Percentiles rank a stretch among this genome's conserved stretches.
These are phyloP conservation scores for Trichoderma koningii DNA, from an alignment of 2,329 filamentous ascomycete species.

Conservation along the genomic window DNA sequence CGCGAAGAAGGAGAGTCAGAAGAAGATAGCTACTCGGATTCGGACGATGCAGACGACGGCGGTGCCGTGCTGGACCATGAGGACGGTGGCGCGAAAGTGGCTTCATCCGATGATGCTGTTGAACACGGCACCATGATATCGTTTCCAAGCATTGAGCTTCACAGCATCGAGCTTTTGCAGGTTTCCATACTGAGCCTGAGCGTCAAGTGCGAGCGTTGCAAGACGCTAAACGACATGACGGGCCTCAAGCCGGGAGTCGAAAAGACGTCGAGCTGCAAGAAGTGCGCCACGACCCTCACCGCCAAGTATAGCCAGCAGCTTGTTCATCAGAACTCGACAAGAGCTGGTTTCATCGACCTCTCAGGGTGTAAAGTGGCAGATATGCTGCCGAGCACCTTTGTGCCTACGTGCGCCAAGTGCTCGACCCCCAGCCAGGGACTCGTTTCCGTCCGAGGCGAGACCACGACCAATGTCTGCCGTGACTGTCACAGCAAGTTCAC, in stretches of 20 bases:
- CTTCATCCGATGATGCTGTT: slow-evolving; percentile 35
- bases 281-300: slow-evolving; percentile 57
- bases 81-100: slow-evolving; percentile 5
- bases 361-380: slow-evolving; percentile 74
- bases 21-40: slow-evolving; percentile 49
- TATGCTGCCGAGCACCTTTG: slow-evolving; percentile 76
- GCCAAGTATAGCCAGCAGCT: slow-evolving; percentile 66
- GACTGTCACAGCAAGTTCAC: slow-evolving; percentile 79
- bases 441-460: slow-evolving; percentile 72
- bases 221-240: slow-evolving; percentile 68
- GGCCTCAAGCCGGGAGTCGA: slow-evolving; percentile 60
- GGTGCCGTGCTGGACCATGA: slow-evolving; percentile 45
- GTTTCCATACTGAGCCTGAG: slow-evolving; percentile 66
- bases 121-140: slow-evolving; percentile 76
- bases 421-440: slow-evolving; percentile 70
- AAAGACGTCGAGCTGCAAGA: slow-evolving; percentile 58
- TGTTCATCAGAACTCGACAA: slow-evolving; percentile 71
- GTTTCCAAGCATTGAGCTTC: slow-evolving; percentile 75
- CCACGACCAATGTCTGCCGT: slow-evolving; percentile 72
- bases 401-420: slow-evolving; percentile 76
- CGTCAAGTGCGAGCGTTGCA: slow-evolving; percentile 79
- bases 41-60: slow-evolving; percentile 47
- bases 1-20: slow-evolving; percentile 49
- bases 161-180: slow-evolving; percentile 75
- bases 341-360: slow-evolving; percentile 77